A percentile compares a stretch with the other conserved stretches of the same genome.
Conservation (phyloP, 768 basidiomycete genomes). For the Lactarius hatsudake region DNA sequence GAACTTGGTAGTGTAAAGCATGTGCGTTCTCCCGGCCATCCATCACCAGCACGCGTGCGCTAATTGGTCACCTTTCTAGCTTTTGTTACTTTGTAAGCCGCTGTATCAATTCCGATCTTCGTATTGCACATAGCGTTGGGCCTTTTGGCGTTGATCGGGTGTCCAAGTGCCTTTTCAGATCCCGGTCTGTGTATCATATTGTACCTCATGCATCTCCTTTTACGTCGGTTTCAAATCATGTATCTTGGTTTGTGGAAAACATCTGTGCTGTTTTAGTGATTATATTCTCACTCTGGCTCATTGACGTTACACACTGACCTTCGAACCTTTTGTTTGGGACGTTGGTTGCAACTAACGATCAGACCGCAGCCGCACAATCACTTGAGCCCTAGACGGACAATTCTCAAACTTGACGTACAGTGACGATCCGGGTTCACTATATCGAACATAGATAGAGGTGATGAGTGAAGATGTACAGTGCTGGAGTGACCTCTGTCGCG, state of each 20-base stretch:
- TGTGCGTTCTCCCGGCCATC: slow-evolving; percentile 7
- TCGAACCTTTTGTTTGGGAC: background rate
- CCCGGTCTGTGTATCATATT: slow-evolving; percentile 15
- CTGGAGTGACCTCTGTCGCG: background rate
- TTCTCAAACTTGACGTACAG: background rate
- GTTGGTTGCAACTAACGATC: background rate
- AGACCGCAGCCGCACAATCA: background rate
- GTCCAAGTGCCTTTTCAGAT: background rate
- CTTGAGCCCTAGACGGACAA: background rate
- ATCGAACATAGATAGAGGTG: too few relatives aligned
- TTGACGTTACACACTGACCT: background rate
- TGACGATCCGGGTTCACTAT: background rate
- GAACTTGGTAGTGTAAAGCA: slow-evolving; percentile 20
- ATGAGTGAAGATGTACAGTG: background rate
- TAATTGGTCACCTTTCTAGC: slow-evolving; percentile 8
- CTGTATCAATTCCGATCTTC: slow-evolving; percentile 24
- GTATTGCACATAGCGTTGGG: slow-evolving; percentile 18
- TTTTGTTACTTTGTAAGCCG: slow-evolving; percentile 23
- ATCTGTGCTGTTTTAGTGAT: background rate
- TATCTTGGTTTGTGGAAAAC: slow-evolving; percentile 14
- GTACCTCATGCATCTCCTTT: slow-evolving; percentile 2
- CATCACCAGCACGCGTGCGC: background rate
- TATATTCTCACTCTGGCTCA: background rate
- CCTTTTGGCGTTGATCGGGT: slow-evolving; percentile 5
- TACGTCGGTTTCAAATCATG: background rate